A percentile compares a stretch with the other conserved stretches of the same genome.
Evolutionary conservation across 163 green algal species (phyloP).

Genomic region (Scenedesmus sp.): DNA sequence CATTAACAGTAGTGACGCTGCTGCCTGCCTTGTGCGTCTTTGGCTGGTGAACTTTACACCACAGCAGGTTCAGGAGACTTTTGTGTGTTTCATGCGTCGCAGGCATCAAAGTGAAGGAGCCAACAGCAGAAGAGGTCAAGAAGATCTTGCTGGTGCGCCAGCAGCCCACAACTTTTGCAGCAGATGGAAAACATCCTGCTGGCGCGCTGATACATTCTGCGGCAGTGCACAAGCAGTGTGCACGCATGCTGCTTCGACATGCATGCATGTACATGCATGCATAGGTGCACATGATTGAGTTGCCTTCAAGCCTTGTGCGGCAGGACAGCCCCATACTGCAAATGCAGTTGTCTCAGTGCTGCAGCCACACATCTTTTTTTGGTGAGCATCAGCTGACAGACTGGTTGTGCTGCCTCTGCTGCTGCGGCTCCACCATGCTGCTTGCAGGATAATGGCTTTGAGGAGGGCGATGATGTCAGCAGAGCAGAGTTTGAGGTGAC

Average conservation of each 20-base stretch:
- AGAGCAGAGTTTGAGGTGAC: slow-evolving; percentile 44
- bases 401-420: not conserved
- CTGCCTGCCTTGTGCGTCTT: no score
- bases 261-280: not conserved
- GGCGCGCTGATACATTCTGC: not conserved
- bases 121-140: slow-evolving; percentile 15
- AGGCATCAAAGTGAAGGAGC: slow-evolving; percentile 40
- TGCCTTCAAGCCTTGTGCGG: not conserved
- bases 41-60: not conserved
- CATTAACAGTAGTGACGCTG: no score
- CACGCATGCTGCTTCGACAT: not conserved
- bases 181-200: not conserved
- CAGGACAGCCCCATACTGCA: not conserved
- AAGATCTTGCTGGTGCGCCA: slow-evolving; percentile 35
- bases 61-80: not conserved
- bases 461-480: slow-evolving; percentile 10
- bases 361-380: not conserved
- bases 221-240: not conserved
- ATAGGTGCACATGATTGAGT: not conserved
- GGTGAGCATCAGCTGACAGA: not conserved
- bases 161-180: not conserved
- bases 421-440: not conserved
- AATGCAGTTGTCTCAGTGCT: not conserved
- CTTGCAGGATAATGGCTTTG: slow-evolving; percentile 42
- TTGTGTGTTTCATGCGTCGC: not conserved